Base-by-base conservation (phyloP, 306 rosid genomes). In the Cucumis cinereus region DNA sequence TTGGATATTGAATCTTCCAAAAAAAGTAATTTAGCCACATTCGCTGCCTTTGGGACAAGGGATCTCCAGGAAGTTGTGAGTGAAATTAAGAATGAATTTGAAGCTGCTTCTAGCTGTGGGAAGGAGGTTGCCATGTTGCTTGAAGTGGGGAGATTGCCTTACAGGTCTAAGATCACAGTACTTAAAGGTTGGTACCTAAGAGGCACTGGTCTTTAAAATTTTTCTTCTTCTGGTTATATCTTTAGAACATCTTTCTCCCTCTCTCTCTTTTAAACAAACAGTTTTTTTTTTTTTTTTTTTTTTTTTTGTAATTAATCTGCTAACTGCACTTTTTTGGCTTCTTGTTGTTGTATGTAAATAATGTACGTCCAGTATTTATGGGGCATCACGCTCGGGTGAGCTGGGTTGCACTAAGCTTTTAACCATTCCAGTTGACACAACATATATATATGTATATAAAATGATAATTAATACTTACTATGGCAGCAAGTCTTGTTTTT, bases 101-200 rank as follows among this genome's bases (percentile, higher is more conserved):
- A 92, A 83, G 79, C 84, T 23, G 99, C 99, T 14, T 90, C 96
- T 59, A 60, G 83, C 74, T 82, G 78, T 77, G 99, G 97, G 62
- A 92, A 81, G 85, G 99, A 92, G 86, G 97, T 95, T 56, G 98
- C 96, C 0, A 7, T 92, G 78, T 81, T 95, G 87, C 99, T 95
- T 70, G 99, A 95, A 86, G 98, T 84, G 76, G 93, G 90, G 33
- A 92, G 84, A 82, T 80, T 90, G 54, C 99, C 99, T 41, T 95
- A 95, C 80, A 92, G 82, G 66, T 79, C 97, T 22, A 84, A 82
- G 77, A 76, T 79, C 72, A 79, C 89, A 74, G 80, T 89, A 62
- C 70, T 95, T 45, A 89, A 89, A 90, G 98, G 99, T 95, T 83
- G 62, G 64, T 23, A 33, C 67, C 33, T 53, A 35, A 58, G 35